These are phyloP conservation scores for Pythium scleroteichum DNA, from an alignment of 352 stramenopile genomes.

Conservation along the genomic window DNA sequence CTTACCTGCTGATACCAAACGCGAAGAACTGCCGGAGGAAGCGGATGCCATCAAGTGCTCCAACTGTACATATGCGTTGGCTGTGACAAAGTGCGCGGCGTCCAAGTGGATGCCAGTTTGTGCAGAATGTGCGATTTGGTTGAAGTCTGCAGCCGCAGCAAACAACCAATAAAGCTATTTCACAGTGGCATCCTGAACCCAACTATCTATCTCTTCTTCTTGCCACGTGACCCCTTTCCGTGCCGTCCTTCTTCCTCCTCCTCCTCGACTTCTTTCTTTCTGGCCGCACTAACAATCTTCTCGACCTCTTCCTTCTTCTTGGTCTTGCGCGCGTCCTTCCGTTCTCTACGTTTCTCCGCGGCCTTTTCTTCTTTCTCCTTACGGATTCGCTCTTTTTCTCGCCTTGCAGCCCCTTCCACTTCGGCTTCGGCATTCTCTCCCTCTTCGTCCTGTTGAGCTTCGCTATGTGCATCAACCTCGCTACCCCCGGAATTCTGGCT, in stretches of 20 bases:
- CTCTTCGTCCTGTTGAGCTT: too few species aligned
- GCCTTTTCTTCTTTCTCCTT: constrained; percentile 79
- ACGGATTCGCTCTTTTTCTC: constrained; percentile 49
- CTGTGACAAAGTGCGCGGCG: constrained; percentile 75
- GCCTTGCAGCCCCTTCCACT: constrained; percentile 23
- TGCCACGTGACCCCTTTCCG: constrained; percentile 22
- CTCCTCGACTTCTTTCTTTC: constrained; percentile 41
- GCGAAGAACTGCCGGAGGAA: constrained; percentile 31
- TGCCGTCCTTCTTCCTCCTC: constrained; percentile 46
- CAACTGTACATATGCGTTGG: constrained; percentile 48
- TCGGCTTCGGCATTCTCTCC: constrained; percentile 31
- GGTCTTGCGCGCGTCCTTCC: constrained; percentile 81
- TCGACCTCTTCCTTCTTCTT: constrained; percentile 81
- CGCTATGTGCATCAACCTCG: neutral
- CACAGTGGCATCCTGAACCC: constrained; percentile 5
- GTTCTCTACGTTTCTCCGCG: constrained; percentile 73
- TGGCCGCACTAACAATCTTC: constrained; percentile 52
- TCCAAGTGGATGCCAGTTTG: constrained; percentile 89
- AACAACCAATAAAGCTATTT: constrained; percentile 29
- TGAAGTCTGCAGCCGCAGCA: constrained; percentile 34
- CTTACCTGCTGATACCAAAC: too few species aligned
- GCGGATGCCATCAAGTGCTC: constrained; percentile 62
- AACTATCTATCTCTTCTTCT: constrained; percentile 31
- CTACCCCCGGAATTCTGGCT: constrained; percentile 17
- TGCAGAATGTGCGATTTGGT: constrained; percentile 41